Evolutionary conservation across 2,329 filamentous ascomycete species (phyloP), one percentile per base, ranked within the genome.

Genomic region (Claviceps sp.): DNA sequence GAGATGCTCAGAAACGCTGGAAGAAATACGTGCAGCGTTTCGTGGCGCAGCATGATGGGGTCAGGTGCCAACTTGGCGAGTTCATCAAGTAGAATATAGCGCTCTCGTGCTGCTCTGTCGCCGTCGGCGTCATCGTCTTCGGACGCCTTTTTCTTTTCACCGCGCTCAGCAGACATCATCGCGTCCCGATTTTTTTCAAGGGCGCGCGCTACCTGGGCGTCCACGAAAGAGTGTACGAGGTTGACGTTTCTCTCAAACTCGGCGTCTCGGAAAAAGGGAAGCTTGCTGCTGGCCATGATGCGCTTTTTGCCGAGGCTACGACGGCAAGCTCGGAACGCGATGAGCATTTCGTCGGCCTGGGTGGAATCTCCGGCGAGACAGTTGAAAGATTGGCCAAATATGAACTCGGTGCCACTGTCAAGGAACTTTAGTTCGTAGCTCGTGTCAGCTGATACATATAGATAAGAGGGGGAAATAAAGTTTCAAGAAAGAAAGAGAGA

Each of bases 381-480:
- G 29, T 44, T 11, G 29, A 51, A 51, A 5, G 50, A 48, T 22
- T 48, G 36, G 9, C 50, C 50, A 51, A 51, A 51, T 34, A 51
- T 23, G 29, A 51, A 51, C 14, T 48, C 50, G 23, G 50, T 51
- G 20, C 26, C 39, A 11, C 39, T 51, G 11, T 51, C 45, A 5
- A 51, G 37, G n/a, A 51, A 51, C 50, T 51, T 48, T 16, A 8
- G 16, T 38, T 45, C 8, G 11, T 20, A 14, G 11, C 4, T 8
- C 16, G 29, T 22, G 22, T 14, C 26, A 29, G 26, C 8, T 11
- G 26, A 29, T 17, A n/a, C 17, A n/a, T 36, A 9, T 39, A 1
- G n/a, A 38, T 2, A 2, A 16, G 8, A 40, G 22, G 29, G 4
- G n/a, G 3, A 5, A 8, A 7, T 29, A 9, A 11, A 29, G 26